phyloP scores from a whole-genome alignment of 257 asterid species.

The Galeopsis tetrahit region DNA sequence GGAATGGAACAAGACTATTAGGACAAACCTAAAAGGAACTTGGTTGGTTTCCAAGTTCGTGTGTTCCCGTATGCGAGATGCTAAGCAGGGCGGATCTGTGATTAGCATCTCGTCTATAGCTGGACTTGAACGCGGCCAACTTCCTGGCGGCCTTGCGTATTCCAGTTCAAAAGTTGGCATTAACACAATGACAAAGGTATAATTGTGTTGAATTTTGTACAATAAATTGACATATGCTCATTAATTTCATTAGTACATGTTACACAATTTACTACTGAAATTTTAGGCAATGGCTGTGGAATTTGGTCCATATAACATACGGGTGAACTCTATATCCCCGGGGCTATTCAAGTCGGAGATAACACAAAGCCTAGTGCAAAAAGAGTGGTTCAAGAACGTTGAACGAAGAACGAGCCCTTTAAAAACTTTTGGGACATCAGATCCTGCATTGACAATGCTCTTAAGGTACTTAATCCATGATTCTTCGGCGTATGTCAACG shows the following conservation, averaged over 20 bases:
- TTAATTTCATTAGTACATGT: too few species aligned
- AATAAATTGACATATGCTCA: too few species aligned
- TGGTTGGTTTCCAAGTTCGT: slow-evolving; percentile 49
- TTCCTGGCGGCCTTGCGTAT: slow-evolving; percentile 41
- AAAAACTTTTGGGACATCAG: slow-evolving; percentile 46
- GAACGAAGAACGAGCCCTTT: slow-evolving; percentile 51
- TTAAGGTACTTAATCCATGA: slow-evolving; percentile 66
- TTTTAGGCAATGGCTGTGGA: slow-evolving; percentile 70
- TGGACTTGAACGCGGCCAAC: slow-evolving; percentile 43
- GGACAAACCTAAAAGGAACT: slow-evolving; percentile 45
- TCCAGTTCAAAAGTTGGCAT: slow-evolving; percentile 41
- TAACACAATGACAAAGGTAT: slow-evolving; percentile 45
- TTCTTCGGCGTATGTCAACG: slow-evolving; percentile 56
- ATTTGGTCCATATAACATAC: slow-evolving; percentile 51
- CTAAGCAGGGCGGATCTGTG: slow-evolving; percentile 40
- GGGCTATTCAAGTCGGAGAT: slow-evolving; percentile 72
- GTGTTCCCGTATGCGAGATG: slow-evolving; percentile 38
- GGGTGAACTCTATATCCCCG: slow-evolving; percentile 73
- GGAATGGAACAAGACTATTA: slow-evolving; percentile 41
- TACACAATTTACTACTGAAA: too few species aligned
- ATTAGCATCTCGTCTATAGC: slow-evolving; percentile 45
- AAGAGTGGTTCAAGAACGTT: slow-evolving; percentile 59
- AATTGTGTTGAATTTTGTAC: too few species aligned
- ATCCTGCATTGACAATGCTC: slow-evolving; percentile 68
- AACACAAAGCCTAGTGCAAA: slow-evolving; percentile 55